A percentile compares a stretch with the other conserved stretches of the same genome.
phyloP scores from a whole-genome alignment of 148 eudicot genomes.

The Tetragonia tetragonoides region DNA sequence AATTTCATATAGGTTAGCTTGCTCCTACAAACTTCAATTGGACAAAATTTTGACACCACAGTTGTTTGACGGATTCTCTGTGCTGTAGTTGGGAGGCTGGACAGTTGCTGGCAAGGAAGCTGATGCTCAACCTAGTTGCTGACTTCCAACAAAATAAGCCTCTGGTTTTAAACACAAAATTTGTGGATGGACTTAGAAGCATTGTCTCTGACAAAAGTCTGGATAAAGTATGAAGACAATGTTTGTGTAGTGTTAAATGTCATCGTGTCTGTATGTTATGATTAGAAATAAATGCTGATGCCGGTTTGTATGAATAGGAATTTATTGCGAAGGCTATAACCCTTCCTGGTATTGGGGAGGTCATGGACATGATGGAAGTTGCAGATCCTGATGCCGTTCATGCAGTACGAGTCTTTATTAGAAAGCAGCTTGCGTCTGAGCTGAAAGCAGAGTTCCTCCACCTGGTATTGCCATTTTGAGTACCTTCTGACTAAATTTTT shows the following conservation, averaged over 20 bases:
- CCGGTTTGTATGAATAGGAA: constrained; percentile 43
- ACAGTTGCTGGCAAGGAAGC: constrained; percentile 74
- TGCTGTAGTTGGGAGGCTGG: constrained; percentile 93
- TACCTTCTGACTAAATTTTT: neutral
- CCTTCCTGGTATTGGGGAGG: constrained; percentile 89
- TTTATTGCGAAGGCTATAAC: constrained; percentile 86
- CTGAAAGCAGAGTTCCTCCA: constrained; percentile 60
- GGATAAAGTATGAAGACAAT: constrained; percentile 59
- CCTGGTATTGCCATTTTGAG: constrained; percentile 42
- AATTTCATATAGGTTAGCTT: neutral
- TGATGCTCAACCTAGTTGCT: constrained; percentile 84
- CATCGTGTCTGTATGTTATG: neutral
- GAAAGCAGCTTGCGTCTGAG: constrained; percentile 81
- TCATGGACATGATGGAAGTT: constrained; percentile 96
- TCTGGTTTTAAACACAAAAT: constrained; percentile 63
- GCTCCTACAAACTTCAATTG: neutral
- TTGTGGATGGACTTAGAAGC: constrained; percentile 72
- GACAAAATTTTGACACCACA: neutral
- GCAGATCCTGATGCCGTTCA: constrained; percentile 99
- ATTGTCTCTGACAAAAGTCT: constrained; percentile 62
- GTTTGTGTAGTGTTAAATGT: neutral
- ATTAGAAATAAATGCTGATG: constrained; percentile 13
- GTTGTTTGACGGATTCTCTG: neutral
- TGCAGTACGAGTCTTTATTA: constrained; percentile 76
- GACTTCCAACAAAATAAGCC: constrained; percentile 83